These are phyloP conservation scores for Aotearoamyces nothofagi DNA, from an alignment of 2,329 filamentous ascomycete species.

Conservation along the genomic window DNA sequence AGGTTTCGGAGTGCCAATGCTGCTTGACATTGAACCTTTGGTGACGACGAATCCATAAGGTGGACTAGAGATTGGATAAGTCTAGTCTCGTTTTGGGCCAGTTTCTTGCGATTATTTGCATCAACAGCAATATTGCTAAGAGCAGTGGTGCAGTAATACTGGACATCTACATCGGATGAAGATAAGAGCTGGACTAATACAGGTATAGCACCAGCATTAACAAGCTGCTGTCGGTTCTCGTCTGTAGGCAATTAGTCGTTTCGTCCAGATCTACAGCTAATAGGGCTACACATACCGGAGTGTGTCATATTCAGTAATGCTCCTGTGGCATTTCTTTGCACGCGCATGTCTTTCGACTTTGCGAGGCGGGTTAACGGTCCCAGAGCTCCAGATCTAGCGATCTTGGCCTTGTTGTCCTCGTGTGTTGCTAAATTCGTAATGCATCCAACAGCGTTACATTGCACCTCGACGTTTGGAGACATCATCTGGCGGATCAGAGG, in stretches of 20 bases:
- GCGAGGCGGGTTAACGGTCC: slow-evolving; percentile 81
- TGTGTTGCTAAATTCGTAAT: slow-evolving; percentile 97
- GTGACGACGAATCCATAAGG: slow-evolving; percentile 92
- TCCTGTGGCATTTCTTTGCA: slow-evolving; percentile 93
- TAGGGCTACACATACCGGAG: slow-evolving; percentile 62
- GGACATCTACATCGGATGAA: slow-evolving; percentile 88
- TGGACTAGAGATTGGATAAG: slow-evolving; percentile 89
- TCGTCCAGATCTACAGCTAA: not conserved
- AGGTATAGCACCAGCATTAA: slow-evolving; percentile 94
- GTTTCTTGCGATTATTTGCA: slow-evolving; percentile 73
- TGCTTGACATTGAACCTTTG: slow-evolving; percentile 96
- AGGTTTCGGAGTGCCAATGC: slow-evolving; percentile 87
- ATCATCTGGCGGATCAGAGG: slow-evolving; percentile 97
- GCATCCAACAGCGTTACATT: slow-evolving; percentile 97
- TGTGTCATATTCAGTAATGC: slow-evolving; percentile 98
- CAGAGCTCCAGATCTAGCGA: slow-evolving; percentile 85
- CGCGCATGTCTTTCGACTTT: slow-evolving; percentile 96
- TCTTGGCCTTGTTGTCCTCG: slow-evolving; percentile 98
- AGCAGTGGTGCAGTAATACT: slow-evolving; percentile 98
- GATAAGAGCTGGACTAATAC: slow-evolving; percentile 90
- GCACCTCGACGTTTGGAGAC: slow-evolving; percentile 92
- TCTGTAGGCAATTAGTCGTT: slow-evolving; percentile 35
- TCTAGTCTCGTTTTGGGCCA: slow-evolving; percentile 80
- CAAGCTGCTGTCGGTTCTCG: slow-evolving; percentile 93
- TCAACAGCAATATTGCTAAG: slow-evolving; percentile 98